A percentile compares a stretch with the other conserved stretches of the same genome.
phyloP scores from a whole-genome alignment of 768 basidiomycete species.

The Candolleomyces eurysporus region DNA sequence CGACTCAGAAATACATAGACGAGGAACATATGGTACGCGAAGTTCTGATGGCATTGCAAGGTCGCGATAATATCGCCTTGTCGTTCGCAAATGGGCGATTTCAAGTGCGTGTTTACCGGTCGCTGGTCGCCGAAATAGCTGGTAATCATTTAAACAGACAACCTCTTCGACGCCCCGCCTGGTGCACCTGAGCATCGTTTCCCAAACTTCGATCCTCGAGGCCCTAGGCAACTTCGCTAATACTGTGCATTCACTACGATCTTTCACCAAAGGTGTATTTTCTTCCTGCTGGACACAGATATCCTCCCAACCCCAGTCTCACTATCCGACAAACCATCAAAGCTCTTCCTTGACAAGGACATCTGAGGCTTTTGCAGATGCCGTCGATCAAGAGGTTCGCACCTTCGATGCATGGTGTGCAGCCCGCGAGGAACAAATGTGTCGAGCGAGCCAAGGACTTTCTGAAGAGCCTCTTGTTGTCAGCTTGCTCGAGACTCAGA shows the following conservation, averaged over 20 bases:
- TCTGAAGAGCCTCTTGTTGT: constrained; percentile 45
- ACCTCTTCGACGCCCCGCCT: constrained; percentile 55
- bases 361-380: constrained; percentile 82
- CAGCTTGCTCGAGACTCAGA: constrained; percentile 67
- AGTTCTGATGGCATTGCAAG: constrained; percentile 73
- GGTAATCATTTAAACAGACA: constrained; percentile 31
- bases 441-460: constrained; percentile 51
- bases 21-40: constrained; percentile 80
- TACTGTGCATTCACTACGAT: constrained; percentile 58
- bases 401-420: constrained; percentile 72
- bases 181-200: constrained; percentile 61
- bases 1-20: constrained; percentile 58
- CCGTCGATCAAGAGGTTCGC: constrained; percentile 58
- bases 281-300: not conserved
- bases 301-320: constrained; percentile 11
- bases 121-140: not conserved
- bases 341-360: constrained; percentile 32
- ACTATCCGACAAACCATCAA: not conserved
- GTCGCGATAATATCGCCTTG: constrained; percentile 60
- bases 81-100: constrained; percentile 32
- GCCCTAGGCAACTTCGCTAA: constrained; percentile 61
- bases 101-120: constrained; percentile 20
- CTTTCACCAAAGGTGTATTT: constrained; percentile 35
- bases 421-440: constrained; percentile 61
- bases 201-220: constrained; percentile 63